phyloP scores from a whole-genome alignment of 148 eudicot genomes.

The Chenopodium quinoa region DNA sequence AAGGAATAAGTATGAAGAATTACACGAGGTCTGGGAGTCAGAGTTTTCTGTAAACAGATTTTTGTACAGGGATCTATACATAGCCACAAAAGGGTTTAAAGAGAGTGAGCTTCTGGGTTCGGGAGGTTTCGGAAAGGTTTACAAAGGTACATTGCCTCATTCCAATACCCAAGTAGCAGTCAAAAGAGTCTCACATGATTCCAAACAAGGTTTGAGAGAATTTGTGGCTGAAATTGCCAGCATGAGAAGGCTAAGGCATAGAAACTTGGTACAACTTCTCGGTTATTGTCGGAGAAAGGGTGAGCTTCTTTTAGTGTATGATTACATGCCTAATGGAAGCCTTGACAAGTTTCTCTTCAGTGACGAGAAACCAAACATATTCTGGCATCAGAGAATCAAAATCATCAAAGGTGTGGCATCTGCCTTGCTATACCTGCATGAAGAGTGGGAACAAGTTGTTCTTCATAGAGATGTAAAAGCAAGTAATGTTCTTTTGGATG shows the following conservation, averaged over 20 bases:
- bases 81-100: constrained; percentile 47
- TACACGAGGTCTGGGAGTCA: constrained; percentile 24
- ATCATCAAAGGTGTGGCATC: constrained; percentile 54
- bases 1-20: constrained; percentile 19
- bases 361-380: constrained; percentile 21
- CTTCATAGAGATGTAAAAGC: constrained; percentile 65
- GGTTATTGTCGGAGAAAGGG: constrained; percentile 48
- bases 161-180: constrained; percentile 36
- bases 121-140: constrained; percentile 56
- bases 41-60: constrained; percentile 36
- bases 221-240: constrained; percentile 48
- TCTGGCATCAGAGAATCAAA: constrained; percentile 48
- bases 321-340: constrained; percentile 68
- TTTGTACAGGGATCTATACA: constrained; percentile 37
- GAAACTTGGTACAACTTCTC: constrained; percentile 41
- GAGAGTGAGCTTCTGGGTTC: constrained; percentile 37
- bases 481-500: constrained; percentile 59
- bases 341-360: constrained; percentile 41
- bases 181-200: constrained; percentile 39
- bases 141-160: constrained; percentile 37
- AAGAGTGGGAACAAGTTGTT: constrained; percentile 57
- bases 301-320: constrained; percentile 55
- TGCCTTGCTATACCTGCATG: constrained; percentile 48
- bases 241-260: constrained; percentile 44
- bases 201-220: constrained; percentile 43